Evolutionary conservation across 352 stramenopile genomes (phyloP).

Genomic region (Saprolegnia parasitica): DNA sequence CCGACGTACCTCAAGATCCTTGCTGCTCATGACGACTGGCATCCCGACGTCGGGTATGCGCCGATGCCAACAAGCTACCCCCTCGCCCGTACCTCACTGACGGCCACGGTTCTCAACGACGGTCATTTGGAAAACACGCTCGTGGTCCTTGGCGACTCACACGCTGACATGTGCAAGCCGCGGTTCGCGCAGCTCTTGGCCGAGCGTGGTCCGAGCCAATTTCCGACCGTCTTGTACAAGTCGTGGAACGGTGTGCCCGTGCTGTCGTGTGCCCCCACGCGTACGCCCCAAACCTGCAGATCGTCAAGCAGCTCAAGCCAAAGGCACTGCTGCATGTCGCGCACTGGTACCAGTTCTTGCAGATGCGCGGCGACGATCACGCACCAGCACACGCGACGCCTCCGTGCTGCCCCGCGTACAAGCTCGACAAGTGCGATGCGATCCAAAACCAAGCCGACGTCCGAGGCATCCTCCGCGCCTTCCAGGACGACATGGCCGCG

Average conservation of each 20-base stretch:
- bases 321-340: constrained; percentile 12
- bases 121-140: constrained; percentile 9
- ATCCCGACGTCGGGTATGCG: constrained; percentile 12
- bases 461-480: not conserved
- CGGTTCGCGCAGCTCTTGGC: not conserved
- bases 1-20: constrained; percentile 17
- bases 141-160: constrained; percentile 12
- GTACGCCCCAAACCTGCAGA: not conserved
- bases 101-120: not conserved
- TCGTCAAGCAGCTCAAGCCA: constrained; percentile 16
- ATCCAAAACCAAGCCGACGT: not conserved
- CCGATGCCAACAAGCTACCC: not conserved
- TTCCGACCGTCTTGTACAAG: constrained; percentile 12
- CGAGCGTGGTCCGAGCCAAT: not conserved
- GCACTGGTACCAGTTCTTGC: constrained; percentile 17
- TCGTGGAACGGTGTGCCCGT: not conserved
- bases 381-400: too few species aligned
- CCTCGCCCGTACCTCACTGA: not conserved
- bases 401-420: not conserved
- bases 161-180: not conserved
- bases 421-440: constrained; percentile 1
- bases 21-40: not conserved
- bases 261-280: not conserved
- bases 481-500: not conserved
- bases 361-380: not conserved